Conservation (phyloP, 2,329 filamentous ascomycete genomes). For the Colletotrichum agaves region DNA sequence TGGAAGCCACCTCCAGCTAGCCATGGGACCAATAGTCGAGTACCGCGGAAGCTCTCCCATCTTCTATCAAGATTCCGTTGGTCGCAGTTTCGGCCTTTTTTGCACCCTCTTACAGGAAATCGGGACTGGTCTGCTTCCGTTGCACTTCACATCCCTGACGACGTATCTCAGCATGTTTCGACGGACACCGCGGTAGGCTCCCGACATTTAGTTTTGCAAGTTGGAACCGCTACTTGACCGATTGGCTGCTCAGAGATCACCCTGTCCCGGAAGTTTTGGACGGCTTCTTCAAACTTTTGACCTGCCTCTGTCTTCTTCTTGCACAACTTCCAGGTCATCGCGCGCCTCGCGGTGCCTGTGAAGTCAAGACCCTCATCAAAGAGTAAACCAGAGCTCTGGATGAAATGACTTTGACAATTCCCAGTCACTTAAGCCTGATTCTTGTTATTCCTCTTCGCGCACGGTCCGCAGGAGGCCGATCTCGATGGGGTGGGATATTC, state of each 20-base stretch:
- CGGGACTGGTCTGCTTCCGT: constrained; percentile 11
- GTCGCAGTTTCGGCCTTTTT: constrained; percentile 13
- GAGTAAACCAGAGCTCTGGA: background rate
- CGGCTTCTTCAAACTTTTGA: background rate
- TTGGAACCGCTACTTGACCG: background rate
- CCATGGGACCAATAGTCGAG: background rate
- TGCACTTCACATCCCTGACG: constrained; percentile 20
- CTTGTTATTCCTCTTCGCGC: background rate
- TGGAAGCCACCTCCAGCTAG: background rate
- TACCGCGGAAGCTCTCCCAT: constrained; percentile 4
- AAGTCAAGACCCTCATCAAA: background rate
- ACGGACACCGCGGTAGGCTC: constrained; percentile 8
- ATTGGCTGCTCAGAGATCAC: constrained; percentile 1
- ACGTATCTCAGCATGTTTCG: constrained; percentile 25
- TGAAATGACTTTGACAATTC: background rate
- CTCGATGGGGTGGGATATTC: too few relatives aligned
- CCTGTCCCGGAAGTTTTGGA: background rate
- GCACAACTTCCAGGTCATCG: background rate
- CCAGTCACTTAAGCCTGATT: constrained; percentile 1
- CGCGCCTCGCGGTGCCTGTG: background rate
- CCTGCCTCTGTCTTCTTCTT: background rate
- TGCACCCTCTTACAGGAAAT: constrained; percentile 1
- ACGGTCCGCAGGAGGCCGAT: constrained; percentile 9
- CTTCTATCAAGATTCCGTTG: constrained; percentile 15
- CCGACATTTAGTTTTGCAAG: background rate